A percentile compares a stretch with the other conserved stretches of the same genome.
These are phyloP conservation scores for Sporormia fimetaria DNA, from an alignment of 495 filamentous ascomycete species.

Conservation along the genomic window DNA sequence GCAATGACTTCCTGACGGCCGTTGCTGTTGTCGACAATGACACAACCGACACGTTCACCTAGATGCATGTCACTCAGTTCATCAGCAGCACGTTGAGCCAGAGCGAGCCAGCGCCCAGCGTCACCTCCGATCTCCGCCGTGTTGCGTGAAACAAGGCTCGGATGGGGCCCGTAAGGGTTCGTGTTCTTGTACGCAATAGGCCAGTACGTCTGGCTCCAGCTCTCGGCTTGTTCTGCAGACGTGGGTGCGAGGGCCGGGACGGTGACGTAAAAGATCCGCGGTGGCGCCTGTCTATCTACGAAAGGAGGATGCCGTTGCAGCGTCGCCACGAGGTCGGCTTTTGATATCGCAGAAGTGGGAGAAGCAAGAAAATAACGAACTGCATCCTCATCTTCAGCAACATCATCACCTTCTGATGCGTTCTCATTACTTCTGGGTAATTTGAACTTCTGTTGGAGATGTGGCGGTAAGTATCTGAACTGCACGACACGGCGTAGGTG, in stretches of 20 bases:
- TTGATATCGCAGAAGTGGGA: conserved; percentile 24
- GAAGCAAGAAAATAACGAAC: conserved; percentile 36
- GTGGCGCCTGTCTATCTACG: conserved; percentile 32
- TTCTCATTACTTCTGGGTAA: conserved; percentile 4
- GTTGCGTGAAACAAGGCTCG: conserved; percentile 43
- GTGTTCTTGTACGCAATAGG: conserved; percentile 76
- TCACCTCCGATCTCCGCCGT: conserved; percentile 48
- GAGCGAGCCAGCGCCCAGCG: conserved; percentile 49
- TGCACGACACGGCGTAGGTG: conserved; percentile 80
- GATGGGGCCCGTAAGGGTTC: conserved; percentile 66
- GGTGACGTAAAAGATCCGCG: conserved; percentile 40
- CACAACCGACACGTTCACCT: conserved; percentile 65
- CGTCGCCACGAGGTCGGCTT: conserved; percentile 27
- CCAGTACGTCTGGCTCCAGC: conserved; percentile 73
- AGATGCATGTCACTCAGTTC: conserved; percentile 44
- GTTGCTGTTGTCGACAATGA: conserved; percentile 54
- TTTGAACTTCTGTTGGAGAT: conserved; percentile 31
- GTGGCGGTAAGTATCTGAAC: conserved; percentile 50
- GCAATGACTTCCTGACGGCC: conserved; percentile 43
- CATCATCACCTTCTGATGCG: conserved; percentile 1
- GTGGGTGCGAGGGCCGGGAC: conserved; percentile 69
- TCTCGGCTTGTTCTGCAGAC: conserved; percentile 58
- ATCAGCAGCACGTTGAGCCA: conserved; percentile 54
- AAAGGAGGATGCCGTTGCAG: conserved; percentile 33
- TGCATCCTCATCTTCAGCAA: conserved; percentile 5